Evolutionary conservation across 1,139 yeast species (phyloP), one percentile per base, ranked within the genome.

Genomic region (Pichia sp.): DNA sequence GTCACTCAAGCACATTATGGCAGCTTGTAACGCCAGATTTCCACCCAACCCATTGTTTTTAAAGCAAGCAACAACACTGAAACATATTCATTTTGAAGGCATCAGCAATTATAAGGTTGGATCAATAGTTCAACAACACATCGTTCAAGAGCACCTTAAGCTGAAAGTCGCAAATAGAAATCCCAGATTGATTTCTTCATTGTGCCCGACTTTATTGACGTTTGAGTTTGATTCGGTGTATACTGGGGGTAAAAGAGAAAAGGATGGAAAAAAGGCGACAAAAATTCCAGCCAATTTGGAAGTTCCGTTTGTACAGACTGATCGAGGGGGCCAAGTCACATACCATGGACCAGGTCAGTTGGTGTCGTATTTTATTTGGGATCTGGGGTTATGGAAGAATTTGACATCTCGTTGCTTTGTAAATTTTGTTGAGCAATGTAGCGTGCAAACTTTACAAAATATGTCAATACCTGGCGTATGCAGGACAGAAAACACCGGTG

Each of bases 261-360:
- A 77, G 51, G 68, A 61, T 44, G 49, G 49, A 31, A 43, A 65
- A 53, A 36, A 59, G 23, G 62, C 58, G 37, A 65, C 67, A 36
- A 62, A 62, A 36, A 69, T 67, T 6, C 47, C 46, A 4, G 34
- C 44, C 2, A 71, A 85, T 0, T 96, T 52, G 92, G 95, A 40
- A 94, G 95, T 23, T 82, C 86, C 62, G 74, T 85, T 79, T 57
- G 75, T 81, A 29, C 95, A 86, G 56, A 75, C 94, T 0, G 81
- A 79, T 49, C 71, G 99, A 49, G 99, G 99, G n/a, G 99, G 99
- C 0, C 95, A 92, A 60, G 79, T 92, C 1, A 92, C 98, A 0
- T 94, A 87, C 73, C 99, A 94, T 65, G 97, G 97, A 0, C 82
- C 90, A 3, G 98, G 98, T 0, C 99, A 94, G 63, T 63, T 88